phyloP scores from a whole-genome alignment of 805 yeast species.

The Zygosaccharomyces siamensis region DNA sequence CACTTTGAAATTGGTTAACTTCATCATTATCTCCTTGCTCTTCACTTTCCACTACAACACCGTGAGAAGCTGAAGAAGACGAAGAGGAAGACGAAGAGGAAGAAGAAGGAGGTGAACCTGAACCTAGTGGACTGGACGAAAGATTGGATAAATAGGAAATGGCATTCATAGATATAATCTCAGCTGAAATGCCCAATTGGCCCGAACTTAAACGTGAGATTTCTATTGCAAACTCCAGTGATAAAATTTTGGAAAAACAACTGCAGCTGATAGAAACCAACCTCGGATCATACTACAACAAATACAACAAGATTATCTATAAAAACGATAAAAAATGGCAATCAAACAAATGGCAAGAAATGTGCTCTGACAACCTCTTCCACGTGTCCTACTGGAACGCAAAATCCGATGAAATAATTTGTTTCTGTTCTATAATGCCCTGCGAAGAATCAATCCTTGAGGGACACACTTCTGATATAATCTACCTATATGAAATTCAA shows the following conservation, averaged over 20 bases:
- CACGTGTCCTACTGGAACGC: conserved; percentile 24
- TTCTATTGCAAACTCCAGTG: not conserved
- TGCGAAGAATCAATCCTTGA: conserved; percentile 24
- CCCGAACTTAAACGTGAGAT: not conserved
- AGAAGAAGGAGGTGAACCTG: not conserved
- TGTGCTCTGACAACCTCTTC: conserved; percentile 25
- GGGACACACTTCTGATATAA: conserved; percentile 11
- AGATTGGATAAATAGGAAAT: conserved; percentile 29
- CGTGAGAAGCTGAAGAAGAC: not conserved
- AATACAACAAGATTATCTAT: conserved; percentile 18
- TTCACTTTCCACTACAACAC: not conserved
- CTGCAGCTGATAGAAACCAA: conserved; percentile 21
- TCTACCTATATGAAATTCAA: conserved; percentile 34
- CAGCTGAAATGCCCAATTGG: not conserved
- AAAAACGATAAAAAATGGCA: conserved; percentile 25
- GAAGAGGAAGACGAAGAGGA: not conserved
- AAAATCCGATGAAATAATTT: conserved; percentile 2
- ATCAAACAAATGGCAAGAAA: conserved; percentile 26
- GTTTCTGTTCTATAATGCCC: conserved; percentile 28
- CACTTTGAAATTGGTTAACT: not conserved
- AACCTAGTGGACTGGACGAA: not conserved
- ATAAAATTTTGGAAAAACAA: conserved; percentile 2
- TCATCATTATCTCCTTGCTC: not conserved
- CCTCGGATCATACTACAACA: conserved; percentile 23
- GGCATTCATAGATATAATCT: conserved; percentile 20